Evolutionary conservation across 192 early-diverging fungal genomes (phyloP).

Genomic region (Spizellomyces punctatus): DNA sequence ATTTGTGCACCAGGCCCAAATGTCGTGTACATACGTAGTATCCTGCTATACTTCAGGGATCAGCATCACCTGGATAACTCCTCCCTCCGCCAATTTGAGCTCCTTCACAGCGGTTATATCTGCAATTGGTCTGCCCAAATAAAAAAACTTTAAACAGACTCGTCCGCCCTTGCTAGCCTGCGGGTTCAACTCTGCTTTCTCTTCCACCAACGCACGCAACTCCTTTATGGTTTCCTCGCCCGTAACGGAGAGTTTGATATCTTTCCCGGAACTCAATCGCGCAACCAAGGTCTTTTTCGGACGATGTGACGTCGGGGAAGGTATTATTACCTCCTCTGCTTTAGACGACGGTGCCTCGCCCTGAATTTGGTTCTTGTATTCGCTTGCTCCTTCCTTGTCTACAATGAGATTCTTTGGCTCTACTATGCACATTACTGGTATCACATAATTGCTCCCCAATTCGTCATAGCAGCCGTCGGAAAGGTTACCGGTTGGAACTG

Average conservation of each 20-base stretch:
- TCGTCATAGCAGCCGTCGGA: slow-evolving; percentile 82
- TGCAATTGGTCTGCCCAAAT: slow-evolving; percentile 24
- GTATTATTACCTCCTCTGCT: not conserved
- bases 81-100: slow-evolving; percentile 24
- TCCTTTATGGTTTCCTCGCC: slow-evolving; percentile 10
- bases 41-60: too few relatives aligned
- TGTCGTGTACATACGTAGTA: too few relatives aligned
- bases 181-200: not conserved
- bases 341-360: too few relatives aligned
- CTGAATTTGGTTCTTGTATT: not conserved
- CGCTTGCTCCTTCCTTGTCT: not conserved
- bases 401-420: slow-evolving; percentile 19
- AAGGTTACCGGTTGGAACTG: slow-evolving; percentile 69
- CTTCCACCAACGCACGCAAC: slow-evolving; percentile 7
- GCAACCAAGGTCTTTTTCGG: slow-evolving; percentile 17
- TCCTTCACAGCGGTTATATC: slow-evolving; percentile 20
- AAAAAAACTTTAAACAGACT: slow-evolving; percentile 11
- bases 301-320: not conserved
- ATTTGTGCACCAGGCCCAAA: too few relatives aligned
- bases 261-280: slow-evolving; percentile 24
- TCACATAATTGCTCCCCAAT: slow-evolving; percentile 67
- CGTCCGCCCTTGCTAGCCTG: not conserved
- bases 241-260: slow-evolving; percentile 18
- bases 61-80: slow-evolving; percentile 27
- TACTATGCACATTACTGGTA: slow-evolving; percentile 69